Percentiles rank a stretch among this genome's conserved stretches.
These are phyloP conservation scores for Blastocystis sp. DNA, from an alignment of 352 stramenopile genomes.

Conservation along the genomic window DNA sequence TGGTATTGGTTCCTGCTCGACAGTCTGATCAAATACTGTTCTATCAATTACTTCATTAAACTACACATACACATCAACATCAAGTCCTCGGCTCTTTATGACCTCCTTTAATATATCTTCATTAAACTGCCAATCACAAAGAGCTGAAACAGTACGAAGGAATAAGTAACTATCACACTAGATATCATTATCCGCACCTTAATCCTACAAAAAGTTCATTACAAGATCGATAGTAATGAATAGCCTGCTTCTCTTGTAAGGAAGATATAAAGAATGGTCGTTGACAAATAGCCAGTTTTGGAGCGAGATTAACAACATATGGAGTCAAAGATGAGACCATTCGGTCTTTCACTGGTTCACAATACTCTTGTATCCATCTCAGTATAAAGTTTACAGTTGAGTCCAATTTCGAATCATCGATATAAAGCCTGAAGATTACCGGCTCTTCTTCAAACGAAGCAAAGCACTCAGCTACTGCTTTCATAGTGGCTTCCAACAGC, in stretches of 20 bases:
- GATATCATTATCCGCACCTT: neutral
- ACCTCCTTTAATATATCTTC: neutral
- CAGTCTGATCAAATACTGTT: neutral
- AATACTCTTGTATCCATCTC: neutral
- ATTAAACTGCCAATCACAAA: neutral
- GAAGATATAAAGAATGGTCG: neutral
- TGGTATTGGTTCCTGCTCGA: neutral
- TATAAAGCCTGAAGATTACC: neutral
- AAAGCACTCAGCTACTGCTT: neutral
- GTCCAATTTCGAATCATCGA: neutral
- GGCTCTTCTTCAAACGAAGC: neutral
- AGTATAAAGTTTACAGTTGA: neutral
- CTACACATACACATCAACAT: neutral
- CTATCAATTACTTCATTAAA: neutral
- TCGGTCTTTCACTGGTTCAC: neutral
- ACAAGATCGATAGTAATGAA: neutral
- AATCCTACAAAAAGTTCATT: neutral
- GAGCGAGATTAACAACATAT: neutral
- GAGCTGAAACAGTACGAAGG: neutral
- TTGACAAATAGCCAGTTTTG: neutral
- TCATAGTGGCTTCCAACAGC: neutral
- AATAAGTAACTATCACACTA: neutral
- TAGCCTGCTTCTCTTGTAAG: neutral
- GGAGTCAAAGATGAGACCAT: neutral
- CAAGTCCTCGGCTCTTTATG: neutral